phyloP scores from a whole-genome alignment of 176 grass and related monocot species.

The Saccharum spontaneum region DNA sequence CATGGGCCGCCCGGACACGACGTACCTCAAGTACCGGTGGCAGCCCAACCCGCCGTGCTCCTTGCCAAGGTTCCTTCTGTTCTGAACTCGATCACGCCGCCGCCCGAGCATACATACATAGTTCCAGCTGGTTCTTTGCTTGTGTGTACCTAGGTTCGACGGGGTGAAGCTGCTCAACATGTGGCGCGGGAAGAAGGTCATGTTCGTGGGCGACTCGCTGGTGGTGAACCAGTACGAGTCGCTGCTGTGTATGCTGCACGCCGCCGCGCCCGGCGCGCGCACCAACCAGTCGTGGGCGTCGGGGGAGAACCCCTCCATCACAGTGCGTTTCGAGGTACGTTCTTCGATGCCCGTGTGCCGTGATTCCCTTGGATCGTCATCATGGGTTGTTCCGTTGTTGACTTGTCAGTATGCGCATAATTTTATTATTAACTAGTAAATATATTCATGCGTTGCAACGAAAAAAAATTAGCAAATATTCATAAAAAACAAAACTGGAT shows the following conservation, averaged over 20 bases:
- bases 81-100: background rate
- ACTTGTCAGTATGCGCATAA: too few relatives aligned
- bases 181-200: constrained; percentile 72
- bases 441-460: too few relatives aligned
- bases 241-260: constrained; percentile 75
- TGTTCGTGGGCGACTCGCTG: constrained; percentile 93
- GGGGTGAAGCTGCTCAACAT: constrained; percentile 51
- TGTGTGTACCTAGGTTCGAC: constrained; percentile 51
- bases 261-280: constrained; percentile 36
- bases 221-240: constrained; percentile 87
- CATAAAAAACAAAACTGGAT: too few relatives aligned
- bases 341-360: background rate
- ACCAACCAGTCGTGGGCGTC: constrained; percentile 30
- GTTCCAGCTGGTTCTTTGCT: too few relatives aligned
- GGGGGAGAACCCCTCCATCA: constrained; percentile 9
- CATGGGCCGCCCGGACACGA: constrained; percentile 59
- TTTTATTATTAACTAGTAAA: too few relatives aligned
- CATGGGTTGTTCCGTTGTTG: too few relatives aligned
- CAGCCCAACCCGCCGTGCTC: constrained; percentile 58
- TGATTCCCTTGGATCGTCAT: background rate
- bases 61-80: constrained; percentile 50
- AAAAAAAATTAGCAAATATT: too few relatives aligned
- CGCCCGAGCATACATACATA: too few relatives aligned
- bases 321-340: constrained; percentile 58
- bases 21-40: constrained; percentile 84